phyloP scores from a whole-genome alignment of 148 eudicot genomes.

The Rhododendron kiyosumense region DNA sequence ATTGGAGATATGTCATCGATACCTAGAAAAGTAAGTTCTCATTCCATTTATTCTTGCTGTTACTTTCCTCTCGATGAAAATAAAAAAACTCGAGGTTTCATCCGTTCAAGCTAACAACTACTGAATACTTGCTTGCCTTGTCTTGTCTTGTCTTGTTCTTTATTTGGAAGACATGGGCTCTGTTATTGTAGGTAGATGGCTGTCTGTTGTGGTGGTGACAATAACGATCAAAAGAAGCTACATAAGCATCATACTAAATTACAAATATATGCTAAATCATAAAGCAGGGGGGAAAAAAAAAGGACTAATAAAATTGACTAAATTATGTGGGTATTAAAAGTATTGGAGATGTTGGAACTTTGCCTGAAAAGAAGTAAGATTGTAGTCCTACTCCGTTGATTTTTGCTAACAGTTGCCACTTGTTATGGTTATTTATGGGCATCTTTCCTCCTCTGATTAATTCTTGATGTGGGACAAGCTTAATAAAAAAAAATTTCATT shows the following conservation, averaged over 20 bases:
- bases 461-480: background rate
- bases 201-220: background rate
- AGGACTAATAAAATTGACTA: background rate
- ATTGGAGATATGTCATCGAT: slow-evolving; percentile 76
- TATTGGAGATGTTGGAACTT: background rate
- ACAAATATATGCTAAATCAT: background rate
- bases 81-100: background rate
- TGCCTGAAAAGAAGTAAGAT: background rate
- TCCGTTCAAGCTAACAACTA: background rate
- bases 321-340: background rate
- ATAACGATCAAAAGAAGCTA: background rate
- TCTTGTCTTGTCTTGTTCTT: background rate
- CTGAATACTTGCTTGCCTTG: background rate
- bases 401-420: background rate
- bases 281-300: background rate
- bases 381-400: background rate
- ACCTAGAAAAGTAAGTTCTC: slow-evolving; percentile 58
- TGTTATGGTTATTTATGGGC: background rate
- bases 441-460: background rate
- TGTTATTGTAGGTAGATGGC: background rate
- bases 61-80: background rate
- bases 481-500: background rate
- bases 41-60: background rate
- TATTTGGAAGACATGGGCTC: background rate
- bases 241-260: background rate